Evolutionary conservation across 1,284 basidiomycete genomes (phyloP), one percentile per base, ranked within the genome.

Genomic region (Microbotryomycetes sp.): DNA sequence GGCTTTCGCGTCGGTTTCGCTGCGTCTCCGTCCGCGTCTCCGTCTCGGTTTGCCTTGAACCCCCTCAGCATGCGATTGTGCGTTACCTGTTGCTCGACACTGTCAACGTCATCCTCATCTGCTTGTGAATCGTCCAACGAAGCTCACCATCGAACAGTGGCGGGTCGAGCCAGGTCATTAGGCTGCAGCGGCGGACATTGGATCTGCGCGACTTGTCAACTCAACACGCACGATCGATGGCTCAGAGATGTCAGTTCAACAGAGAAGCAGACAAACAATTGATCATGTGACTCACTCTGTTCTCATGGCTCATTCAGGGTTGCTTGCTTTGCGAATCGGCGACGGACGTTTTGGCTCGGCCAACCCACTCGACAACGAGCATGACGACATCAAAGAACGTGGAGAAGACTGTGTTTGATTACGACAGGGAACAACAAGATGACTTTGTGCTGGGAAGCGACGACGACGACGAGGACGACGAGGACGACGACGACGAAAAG

Each of bases 401-500:
- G 22, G 54, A 55, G 31, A 14, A 55, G 49, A 9, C 12, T 50
- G n/a, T 23, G 6, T 31, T 28, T 22, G 19, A n/a, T 6, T n/a
- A 42, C 30, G 54, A 60, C 1, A 59, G 60, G 5, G 47, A 31
- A 19, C 84, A 85, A 61, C 80, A 82, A 64, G 83, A 83, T 66
- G 80, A 80, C 0, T 87, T 85, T 72, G 77, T 84, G 1, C 68
- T 88, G 4, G 86, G 83, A 15, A 84, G 81, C 0, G 82, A 83
- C 19, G 81, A 81, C 6, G 81, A 83, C 7, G 76, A 75, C 32
- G 71, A 75, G 49, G 26, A 29, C 30, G 23, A 4, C 31, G 6
- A 19, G 14, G 51, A n/a, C 5, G 28, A 29, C 29, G 28, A 28
- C 47, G 6, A 36, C 58, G 19, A 16, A 25, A 58, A 45, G 6